Percentiles rank a stretch among this genome's conserved stretches.
Conservation (phyloP, 805 yeast species). For the Candida odintsovae region DNA sequence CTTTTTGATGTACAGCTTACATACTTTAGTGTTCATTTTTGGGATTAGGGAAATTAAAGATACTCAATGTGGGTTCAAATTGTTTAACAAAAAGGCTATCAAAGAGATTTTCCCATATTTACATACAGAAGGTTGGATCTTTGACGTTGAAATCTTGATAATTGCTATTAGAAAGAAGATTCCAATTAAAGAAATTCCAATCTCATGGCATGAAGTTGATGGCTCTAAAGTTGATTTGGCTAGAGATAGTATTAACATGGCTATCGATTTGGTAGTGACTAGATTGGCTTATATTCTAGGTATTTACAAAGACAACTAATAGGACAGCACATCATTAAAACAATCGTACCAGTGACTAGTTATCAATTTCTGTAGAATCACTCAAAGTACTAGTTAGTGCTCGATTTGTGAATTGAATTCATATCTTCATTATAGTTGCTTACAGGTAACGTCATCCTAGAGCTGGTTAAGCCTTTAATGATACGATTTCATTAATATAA, state of each 20-base stretch:
- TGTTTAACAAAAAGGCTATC: conserved; percentile 72
- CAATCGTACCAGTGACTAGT: no score
- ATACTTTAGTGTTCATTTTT: conserved; percentile 76
- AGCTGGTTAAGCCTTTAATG: no score
- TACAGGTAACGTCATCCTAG: no score
- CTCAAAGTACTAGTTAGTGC: no score
- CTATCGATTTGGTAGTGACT: conserved; percentile 85
- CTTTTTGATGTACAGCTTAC: conserved; percentile 88
- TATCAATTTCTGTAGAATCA: no score
- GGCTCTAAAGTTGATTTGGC: conserved; percentile 94
- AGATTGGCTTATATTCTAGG: conserved; percentile 85
- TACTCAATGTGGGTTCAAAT: conserved; percentile 96
- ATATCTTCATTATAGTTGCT: no score
- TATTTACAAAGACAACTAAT: conserved; percentile 47
- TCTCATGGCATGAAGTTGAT: conserved; percentile 95
- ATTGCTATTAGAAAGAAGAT: conserved; percentile 70
- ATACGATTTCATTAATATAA: no score
- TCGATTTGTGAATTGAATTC: no score
- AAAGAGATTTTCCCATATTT: conserved; percentile 70
- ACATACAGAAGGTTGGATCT: conserved; percentile 98
- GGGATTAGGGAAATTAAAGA: conserved; percentile 85
- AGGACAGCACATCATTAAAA: neutral
- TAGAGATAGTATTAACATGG: conserved; percentile 87
- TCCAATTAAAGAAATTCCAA: conserved; percentile 69
- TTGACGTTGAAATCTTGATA: conserved; percentile 88